Conservation (phyloP, 768 basidiomycete species). For the Lactarius hengduanensis region DNA sequence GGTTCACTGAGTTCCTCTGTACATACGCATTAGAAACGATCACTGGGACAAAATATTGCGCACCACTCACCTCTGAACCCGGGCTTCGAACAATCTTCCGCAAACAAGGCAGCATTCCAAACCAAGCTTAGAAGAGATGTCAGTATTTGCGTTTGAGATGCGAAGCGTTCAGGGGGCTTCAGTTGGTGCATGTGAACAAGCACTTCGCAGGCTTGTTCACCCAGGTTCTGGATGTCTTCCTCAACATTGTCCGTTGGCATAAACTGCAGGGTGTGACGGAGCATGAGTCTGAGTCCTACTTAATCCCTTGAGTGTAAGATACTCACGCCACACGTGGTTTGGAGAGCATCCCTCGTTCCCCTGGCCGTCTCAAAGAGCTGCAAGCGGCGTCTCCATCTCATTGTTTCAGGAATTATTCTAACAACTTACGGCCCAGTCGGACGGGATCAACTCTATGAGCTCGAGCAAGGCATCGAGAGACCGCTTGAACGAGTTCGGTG, state of each 20-base stretch:
- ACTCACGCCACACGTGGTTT: slow-evolving; percentile 14
- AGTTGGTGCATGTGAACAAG: slow-evolving; percentile 9
- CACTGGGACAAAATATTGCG: background rate
- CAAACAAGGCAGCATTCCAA: slow-evolving; percentile 17
- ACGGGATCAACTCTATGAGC: slow-evolving; percentile 7
- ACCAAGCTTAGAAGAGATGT: slow-evolving; percentile 8
- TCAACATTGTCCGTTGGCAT: slow-evolving; percentile 11
- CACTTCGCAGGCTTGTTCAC: slow-evolving; percentile 8
- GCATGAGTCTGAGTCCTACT: background rate
- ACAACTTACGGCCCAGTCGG: slow-evolving; percentile 5
- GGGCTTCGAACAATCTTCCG: slow-evolving; percentile 18
- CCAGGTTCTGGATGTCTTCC: slow-evolving; percentile 5
- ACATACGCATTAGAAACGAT: background rate
- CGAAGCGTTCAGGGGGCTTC: slow-evolving; percentile 1
- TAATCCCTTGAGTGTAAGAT: background rate
- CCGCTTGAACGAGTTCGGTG: slow-evolving; percentile 15
- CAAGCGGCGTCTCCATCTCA: background rate
- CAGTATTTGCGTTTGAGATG: slow-evolving; percentile 5
- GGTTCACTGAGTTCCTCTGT: slow-evolving; percentile 4
- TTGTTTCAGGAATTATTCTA: background rate
- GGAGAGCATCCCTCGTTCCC: slow-evolving; percentile 2
- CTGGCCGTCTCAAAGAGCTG: background rate
- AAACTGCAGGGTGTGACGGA: background rate
- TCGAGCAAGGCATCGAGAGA: slow-evolving; percentile 11
- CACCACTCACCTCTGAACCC: background rate